These are phyloP conservation scores for Amanita pseudoporphyria DNA, from an alignment of 768 basidiomycete genomes.

Conservation along the genomic window DNA sequence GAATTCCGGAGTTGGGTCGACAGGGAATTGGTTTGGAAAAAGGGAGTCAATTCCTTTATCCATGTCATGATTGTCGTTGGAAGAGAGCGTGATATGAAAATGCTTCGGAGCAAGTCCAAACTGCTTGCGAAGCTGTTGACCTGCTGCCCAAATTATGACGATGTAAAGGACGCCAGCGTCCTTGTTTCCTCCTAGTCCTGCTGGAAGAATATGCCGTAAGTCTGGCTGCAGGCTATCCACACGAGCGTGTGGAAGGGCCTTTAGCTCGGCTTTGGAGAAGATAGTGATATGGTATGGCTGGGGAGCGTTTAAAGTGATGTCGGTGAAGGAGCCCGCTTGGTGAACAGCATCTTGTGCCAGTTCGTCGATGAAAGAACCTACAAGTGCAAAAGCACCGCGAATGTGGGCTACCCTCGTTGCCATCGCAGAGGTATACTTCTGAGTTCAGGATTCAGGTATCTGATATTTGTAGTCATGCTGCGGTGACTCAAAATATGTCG, in stretches of 20 bases:
- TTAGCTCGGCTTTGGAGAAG: slow-evolving; percentile 2
- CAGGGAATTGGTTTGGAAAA: slow-evolving; percentile 23
- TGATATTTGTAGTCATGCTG: too few relatives aligned
- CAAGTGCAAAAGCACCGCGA: neutral
- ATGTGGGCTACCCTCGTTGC: neutral
- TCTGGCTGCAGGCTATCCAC: neutral
- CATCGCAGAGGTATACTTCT: neutral
- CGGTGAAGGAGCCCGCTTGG: neutral
- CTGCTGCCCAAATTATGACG: slow-evolving; percentile 46
- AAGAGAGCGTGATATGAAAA: slow-evolving; percentile 46
- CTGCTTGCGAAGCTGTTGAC: slow-evolving; percentile 38
- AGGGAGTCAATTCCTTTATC: slow-evolving; percentile 41
- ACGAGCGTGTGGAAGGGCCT: neutral
- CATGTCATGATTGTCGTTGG: slow-evolving; percentile 29
- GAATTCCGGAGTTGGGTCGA: slow-evolving; percentile 20
- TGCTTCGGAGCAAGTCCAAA: slow-evolving; percentile 40
- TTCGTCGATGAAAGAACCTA: slow-evolving; percentile 1
- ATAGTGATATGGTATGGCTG: slow-evolving; percentile 2
- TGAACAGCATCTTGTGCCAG: neutral
- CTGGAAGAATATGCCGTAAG: slow-evolving; percentile 20
- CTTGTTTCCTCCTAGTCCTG: slow-evolving; percentile 31
- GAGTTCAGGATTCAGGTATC: neutral
- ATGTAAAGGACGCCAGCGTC: slow-evolving; percentile 30
- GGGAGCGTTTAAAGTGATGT: neutral
- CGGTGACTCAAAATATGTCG: too few relatives aligned